Base-by-base conservation (phyloP, 1,284 basidiomycete species). In the Sporisorium sorghi region DNA sequence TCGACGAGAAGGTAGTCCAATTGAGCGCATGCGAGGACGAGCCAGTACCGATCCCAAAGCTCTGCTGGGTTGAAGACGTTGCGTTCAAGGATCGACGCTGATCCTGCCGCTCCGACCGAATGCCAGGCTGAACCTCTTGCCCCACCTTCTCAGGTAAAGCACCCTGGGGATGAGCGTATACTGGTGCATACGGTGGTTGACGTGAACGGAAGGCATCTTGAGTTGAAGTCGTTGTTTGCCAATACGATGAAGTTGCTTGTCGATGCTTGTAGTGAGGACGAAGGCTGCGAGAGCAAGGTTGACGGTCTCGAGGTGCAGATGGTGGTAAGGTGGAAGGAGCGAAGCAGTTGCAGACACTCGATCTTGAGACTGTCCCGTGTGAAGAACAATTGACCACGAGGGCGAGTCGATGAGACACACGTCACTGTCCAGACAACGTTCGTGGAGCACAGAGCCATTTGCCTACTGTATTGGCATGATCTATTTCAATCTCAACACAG, bases 171-270 rank as follows among this genome's bases (percentile, higher is more conserved):
- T 73, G 49, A 76, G 55, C 15, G 74, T 76, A 56, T 76, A 76
- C 47, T 76, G 74, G 62, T 76, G 74, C 71, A 76, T 76, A 17
- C 60, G 52, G 49, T 76, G 74, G 52, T 69, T 73, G 55, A 76
- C 39, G 59, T 76, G 74, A 15, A 76, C 63, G 40, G 26, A 37
- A 2, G 74, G 69, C 74, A 76, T 76, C 8, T 59, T 70, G 62
- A 46, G 30, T 9, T 19, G 28, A 5, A 10, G 11, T 10, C n/a
- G 35, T 24, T 26, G 11, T 11, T 26, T 39, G 26, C 9, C 6
- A n/a, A 15, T 10, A 17, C 10, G 14, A n/a, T 14, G 23, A 19
- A n/a, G n/a, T n/a, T 44, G 43, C 26, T 23, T 33, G 15, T 17
- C 9, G 14, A 11, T 17, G 39, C 14, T 47, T 37, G 43, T 10